phyloP scores from a whole-genome alignment of 176 grass and related monocot species.

The Zizania latifolia region DNA sequence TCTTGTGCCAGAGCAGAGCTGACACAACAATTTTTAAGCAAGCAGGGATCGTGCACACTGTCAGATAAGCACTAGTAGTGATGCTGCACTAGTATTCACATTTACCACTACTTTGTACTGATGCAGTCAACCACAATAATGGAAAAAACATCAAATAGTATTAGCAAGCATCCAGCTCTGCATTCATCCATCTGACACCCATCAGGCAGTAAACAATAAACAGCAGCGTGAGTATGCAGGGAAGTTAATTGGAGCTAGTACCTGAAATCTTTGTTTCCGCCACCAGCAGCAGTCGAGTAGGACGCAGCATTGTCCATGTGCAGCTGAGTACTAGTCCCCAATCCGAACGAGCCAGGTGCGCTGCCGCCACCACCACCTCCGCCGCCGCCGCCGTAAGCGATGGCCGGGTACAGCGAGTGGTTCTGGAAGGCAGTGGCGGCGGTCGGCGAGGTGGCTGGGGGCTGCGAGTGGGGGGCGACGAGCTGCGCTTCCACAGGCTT shows the following conservation, averaged over 20 bases:
- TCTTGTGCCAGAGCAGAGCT: background rate
- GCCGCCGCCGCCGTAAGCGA: background rate
- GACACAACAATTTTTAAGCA: background rate
- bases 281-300: conserved; percentile 35
- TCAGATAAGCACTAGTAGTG: background rate
- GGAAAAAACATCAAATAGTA: background rate
- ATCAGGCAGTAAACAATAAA: background rate
- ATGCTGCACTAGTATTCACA: background rate
- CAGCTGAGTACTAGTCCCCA: conserved; percentile 39
- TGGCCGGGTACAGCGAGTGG: conserved; percentile 35
- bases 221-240: background rate
- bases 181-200: background rate
- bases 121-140: conserved; percentile 14
- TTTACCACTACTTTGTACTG: background rate
- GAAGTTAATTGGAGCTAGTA: background rate
- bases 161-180: background rate
- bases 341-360: conserved; percentile 8
- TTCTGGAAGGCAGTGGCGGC: conserved; percentile 28
- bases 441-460: background rate
- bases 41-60: background rate
- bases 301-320: conserved; percentile 37
- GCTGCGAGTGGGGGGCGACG: conserved; percentile 32
- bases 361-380: background rate
- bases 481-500: conserved; percentile 96
- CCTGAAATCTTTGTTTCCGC: conserved; percentile 55